These are phyloP conservation scores for Colletotrichum ledebouriae DNA, from an alignment of 2,329 filamentous ascomycete genomes.

Conservation along the genomic window DNA sequence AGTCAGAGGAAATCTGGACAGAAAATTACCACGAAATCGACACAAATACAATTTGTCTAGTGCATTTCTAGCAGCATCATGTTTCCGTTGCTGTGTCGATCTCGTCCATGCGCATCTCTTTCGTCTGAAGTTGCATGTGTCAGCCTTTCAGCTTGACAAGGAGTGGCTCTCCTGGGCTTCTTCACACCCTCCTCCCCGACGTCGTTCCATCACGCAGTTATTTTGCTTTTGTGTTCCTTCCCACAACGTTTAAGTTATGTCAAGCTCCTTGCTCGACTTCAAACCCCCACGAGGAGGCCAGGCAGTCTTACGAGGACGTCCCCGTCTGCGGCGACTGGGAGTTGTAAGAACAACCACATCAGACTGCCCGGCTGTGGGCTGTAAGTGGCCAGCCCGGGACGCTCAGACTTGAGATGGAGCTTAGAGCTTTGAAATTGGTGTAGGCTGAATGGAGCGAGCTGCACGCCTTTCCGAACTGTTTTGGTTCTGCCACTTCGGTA, in stretches of 20 bases:
- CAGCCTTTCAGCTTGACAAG: constrained; percentile 34
- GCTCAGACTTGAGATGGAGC: constrained; percentile 8
- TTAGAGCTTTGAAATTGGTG: neutral
- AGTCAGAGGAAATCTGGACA: too few species aligned
- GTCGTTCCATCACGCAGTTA: too few species aligned
- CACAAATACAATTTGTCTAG: neutral
- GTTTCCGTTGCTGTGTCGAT: neutral
- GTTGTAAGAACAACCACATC: constrained; percentile 20
- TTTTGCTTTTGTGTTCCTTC: too few species aligned
- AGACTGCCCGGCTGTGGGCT: neutral
- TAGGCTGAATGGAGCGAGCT: too few species aligned
- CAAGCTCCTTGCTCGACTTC: neutral
- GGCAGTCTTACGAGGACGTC: neutral
- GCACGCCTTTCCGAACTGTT: too few species aligned
- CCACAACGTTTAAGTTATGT: constrained; percentile 29
- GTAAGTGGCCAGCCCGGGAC: neutral
- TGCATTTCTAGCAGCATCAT: neutral
- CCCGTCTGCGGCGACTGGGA: neutral
- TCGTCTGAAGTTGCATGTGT: constrained; percentile 16
- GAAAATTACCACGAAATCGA: too few species aligned
- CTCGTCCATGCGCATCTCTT: neutral
- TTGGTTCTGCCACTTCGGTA: too few species aligned
- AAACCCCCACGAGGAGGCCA: constrained; percentile 16
- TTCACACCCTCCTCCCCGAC: neutral
- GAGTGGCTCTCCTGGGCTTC: neutral